Evolutionary conservation across 2,329 filamentous ascomycete genomes (phyloP), one percentile per base, ranked within the genome.

Genomic region (Fusarium siculi): DNA sequence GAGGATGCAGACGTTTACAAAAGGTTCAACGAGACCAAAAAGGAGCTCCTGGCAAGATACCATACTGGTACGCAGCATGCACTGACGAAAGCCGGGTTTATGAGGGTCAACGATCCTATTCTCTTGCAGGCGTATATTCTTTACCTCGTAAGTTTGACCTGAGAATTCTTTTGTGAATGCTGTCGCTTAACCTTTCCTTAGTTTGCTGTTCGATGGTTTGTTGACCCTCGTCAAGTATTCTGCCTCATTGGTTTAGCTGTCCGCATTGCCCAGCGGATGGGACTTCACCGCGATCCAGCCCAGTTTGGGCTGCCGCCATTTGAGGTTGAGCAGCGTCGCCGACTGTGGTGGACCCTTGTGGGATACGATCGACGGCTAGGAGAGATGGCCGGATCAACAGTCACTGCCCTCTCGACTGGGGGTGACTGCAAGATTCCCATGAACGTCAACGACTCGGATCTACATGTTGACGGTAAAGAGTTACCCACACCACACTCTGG

Each of bases 301-400:
- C 84, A 88, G 62, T 87, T 87, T 57, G 86, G 80, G 9, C 74
- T 89, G 6, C 83, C 81, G 7, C 87, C 84, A 37, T 93, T 90
- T 60, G 91, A 94, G 75, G 87, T 89, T 7, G 92, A 94, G 81
- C 87, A 93, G 80, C 87, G 92, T n/a, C 88, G 92, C 55, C 86
- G 92, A 42, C 82, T 94, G 4, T 94, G 92, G 92, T 94, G 92
- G 92, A 89, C 90, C 37, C 84, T 95, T 21, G 86, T 92, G 19
- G 84, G 89, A 32, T 92, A 93, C 72, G 93, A 95, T 79, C 85
- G 87, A 67, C 90, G 92, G 28, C 87, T 93, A 42, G 87, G 90
- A 63, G 92, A 94, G 78, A 87, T 93, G 80, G 87, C 89, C 7
- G 87, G 88, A 54, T 88, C 87, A 23, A 84, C 86, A 39, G 86